Conservation (phyloP, 148 eudicot genomes). For the Vaccinium macrocarpon region DNA sequence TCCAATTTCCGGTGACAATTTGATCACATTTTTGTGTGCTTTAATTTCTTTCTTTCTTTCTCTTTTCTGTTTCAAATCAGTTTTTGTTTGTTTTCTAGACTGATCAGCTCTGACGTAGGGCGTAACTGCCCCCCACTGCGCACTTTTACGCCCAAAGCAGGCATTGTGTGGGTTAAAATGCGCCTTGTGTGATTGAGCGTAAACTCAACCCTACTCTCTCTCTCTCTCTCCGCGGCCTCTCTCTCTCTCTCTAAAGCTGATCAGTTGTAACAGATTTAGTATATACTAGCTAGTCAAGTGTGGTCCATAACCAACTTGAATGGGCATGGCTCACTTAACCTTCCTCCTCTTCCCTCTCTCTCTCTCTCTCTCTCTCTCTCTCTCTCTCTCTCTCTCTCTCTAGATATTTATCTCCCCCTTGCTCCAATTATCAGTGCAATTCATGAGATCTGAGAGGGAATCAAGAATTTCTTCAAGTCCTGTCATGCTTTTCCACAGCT, state of each 20-base stretch:
- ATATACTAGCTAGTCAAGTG: slow-evolving; percentile 21
- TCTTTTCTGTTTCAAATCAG: too few relatives aligned
- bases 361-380: slow-evolving; percentile 1
- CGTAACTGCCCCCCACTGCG: slow-evolving; percentile 25
- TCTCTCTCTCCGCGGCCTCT: not conserved
- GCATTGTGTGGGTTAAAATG: slow-evolving; percentile 27
- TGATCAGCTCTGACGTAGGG: slow-evolving; percentile 6
- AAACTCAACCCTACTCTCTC: slow-evolving; percentile 16
- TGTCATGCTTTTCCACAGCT: slow-evolving; percentile 88
- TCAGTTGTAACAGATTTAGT: slow-evolving; percentile 7
- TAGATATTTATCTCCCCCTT: not conserved
- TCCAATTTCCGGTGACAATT: too few relatives aligned
- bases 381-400: not conserved
- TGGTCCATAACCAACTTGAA: slow-evolving; percentile 21
- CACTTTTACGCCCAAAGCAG: slow-evolving; percentile 30
- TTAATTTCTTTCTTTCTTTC: too few relatives aligned
- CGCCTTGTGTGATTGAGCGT: slow-evolving; percentile 23
- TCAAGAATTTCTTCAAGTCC: slow-evolving; percentile 23
- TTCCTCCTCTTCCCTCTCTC: not conserved
- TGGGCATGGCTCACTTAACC: slow-evolving; percentile 13
- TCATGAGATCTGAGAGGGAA: slow-evolving; percentile 13
- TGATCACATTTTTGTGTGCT: too few relatives aligned
- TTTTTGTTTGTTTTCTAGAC: not conserved
- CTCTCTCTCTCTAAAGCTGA: not conserved
- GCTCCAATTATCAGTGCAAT: not conserved